Percentiles rank a stretch among this genome's conserved stretches.
phyloP scores from a whole-genome alignment of 805 yeast genomes.

The Naumovozyma castellii region DNA sequence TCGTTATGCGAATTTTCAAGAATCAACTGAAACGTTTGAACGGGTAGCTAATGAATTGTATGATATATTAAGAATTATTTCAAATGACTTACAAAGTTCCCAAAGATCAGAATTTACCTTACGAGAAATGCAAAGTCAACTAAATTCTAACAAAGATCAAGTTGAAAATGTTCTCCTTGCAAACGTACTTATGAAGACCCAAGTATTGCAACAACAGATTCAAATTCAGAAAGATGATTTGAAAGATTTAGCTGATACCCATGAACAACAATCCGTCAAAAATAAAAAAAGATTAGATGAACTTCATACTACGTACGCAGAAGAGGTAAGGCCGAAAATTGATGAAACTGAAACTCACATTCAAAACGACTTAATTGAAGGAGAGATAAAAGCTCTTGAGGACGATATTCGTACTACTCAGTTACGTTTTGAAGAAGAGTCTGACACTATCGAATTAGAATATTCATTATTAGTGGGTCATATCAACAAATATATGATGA shows the following conservation, averaged over 20 bases:
- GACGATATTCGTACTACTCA: constrained; percentile 29
- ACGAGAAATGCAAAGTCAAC: constrained; percentile 44
- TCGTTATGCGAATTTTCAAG: constrained; percentile 41
- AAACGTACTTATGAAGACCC: constrained; percentile 36
- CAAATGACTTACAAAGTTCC: constrained; percentile 37
- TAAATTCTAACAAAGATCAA: constrained; percentile 34
- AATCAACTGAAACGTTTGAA: constrained; percentile 51
- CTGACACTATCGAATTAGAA: constrained; percentile 43
- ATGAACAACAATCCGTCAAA: constrained; percentile 36
- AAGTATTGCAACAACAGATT: constrained; percentile 35
- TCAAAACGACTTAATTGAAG: constrained; percentile 26
- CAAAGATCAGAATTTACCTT: constrained; percentile 31
- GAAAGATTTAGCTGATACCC: constrained; percentile 39
- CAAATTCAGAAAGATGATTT: constrained; percentile 41
- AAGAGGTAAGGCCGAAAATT: constrained; percentile 41
- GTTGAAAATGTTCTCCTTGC: constrained; percentile 30
- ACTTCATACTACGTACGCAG: constrained; percentile 39
- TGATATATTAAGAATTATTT: constrained; percentile 32
- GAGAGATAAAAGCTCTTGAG: constrained; percentile 33
- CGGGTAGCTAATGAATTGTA: constrained; percentile 24
- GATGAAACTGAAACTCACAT: constrained; percentile 41
- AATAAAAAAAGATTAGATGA: constrained; percentile 37
- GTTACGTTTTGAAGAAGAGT: constrained; percentile 42
- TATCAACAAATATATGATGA: constrained; percentile 38
- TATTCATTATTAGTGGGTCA: constrained; percentile 47